Conservation (phyloP, 768 basidiomycete genomes). For the Naganishia vaughanmartiniae region DNA sequence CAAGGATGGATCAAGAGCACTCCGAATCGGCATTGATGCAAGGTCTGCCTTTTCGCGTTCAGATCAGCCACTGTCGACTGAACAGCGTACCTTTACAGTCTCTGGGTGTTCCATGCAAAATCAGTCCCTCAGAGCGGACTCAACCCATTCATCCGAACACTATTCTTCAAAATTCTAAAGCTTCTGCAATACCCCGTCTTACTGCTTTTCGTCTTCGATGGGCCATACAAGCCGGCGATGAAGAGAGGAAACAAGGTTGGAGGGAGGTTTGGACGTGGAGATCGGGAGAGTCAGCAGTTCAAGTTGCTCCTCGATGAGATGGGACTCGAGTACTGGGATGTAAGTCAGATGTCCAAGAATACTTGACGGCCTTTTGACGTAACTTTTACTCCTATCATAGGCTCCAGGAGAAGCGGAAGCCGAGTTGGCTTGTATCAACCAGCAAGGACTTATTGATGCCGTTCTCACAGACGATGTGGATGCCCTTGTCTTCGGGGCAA, state of each 20-base stretch:
- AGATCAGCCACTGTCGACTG: no score
- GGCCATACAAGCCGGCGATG: slow-evolving; percentile 72
- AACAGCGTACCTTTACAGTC: not conserved
- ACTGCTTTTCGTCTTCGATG: slow-evolving; percentile 86
- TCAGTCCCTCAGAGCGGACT: slow-evolving; percentile 59
- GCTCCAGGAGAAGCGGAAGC: slow-evolving; percentile 93
- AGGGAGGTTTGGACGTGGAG: slow-evolving; percentile 45
- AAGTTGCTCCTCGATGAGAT: slow-evolving; percentile 55
- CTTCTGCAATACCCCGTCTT: slow-evolving; percentile 71
- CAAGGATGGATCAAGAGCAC: slow-evolving; percentile 54
- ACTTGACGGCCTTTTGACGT: not conserved
- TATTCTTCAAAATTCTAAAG: slow-evolving; percentile 79
- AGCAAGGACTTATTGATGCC: slow-evolving; percentile 77
- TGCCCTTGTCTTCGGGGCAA: slow-evolving; percentile 84
- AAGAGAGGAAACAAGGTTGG: slow-evolving; percentile 61
- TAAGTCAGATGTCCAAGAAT: slow-evolving; percentile 32
- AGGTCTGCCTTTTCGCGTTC: slow-evolving; percentile 25
- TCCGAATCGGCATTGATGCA: slow-evolving; percentile 81
- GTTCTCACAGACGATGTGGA: slow-evolving; percentile 92
- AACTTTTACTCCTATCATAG: slow-evolving; percentile 37
- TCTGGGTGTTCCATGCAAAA: slow-evolving; percentile 60
- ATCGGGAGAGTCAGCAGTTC: slow-evolving; percentile 44
- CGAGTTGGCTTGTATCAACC: slow-evolving; percentile 81
- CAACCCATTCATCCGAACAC: slow-evolving; percentile 78
- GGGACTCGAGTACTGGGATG: slow-evolving; percentile 57